Conservation (phyloP, 345 rosid genomes). For the Eucalyptus tenuipes region DNA sequence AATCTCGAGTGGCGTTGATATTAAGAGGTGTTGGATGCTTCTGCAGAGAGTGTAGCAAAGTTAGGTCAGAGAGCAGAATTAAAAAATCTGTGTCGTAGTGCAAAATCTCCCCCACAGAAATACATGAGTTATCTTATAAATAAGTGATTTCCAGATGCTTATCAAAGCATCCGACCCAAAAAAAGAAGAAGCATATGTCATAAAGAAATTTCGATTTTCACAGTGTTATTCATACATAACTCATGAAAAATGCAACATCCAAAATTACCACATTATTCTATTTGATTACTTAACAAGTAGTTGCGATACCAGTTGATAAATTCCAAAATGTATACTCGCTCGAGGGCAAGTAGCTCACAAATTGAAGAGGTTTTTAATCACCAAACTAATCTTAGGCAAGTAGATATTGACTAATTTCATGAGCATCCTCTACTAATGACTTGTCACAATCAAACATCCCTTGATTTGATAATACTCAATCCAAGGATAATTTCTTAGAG, state of each 20-base stretch:
- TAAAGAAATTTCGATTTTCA: neutral
- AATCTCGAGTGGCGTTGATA: neutral
- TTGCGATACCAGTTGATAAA: neutral
- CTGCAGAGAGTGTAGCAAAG: conserved; percentile 14
- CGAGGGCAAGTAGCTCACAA: neutral
- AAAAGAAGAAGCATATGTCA: neutral
- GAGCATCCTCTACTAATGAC: neutral
- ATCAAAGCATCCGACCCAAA: neutral
- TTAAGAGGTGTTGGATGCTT: conserved; percentile 8
- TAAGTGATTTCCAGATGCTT: neutral
- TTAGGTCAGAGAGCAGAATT: conserved; percentile 1
- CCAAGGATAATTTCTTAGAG: neutral
- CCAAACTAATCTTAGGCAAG: neutral
- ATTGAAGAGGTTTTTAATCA: neutral
- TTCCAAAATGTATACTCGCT: neutral
- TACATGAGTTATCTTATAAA: neutral
- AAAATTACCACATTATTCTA: neutral
- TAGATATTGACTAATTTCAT: neutral
- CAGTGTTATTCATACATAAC: neutral
- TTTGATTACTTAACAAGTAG: neutral
- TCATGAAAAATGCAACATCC: neutral
- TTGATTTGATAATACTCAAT: neutral
- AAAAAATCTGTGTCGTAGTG: neutral
- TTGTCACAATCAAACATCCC: neutral
- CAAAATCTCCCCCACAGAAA: neutral